These are phyloP conservation scores for Cyberlindnera euphorbiiphila DNA, from an alignment of 805 yeast species.

Conservation along the genomic window DNA sequence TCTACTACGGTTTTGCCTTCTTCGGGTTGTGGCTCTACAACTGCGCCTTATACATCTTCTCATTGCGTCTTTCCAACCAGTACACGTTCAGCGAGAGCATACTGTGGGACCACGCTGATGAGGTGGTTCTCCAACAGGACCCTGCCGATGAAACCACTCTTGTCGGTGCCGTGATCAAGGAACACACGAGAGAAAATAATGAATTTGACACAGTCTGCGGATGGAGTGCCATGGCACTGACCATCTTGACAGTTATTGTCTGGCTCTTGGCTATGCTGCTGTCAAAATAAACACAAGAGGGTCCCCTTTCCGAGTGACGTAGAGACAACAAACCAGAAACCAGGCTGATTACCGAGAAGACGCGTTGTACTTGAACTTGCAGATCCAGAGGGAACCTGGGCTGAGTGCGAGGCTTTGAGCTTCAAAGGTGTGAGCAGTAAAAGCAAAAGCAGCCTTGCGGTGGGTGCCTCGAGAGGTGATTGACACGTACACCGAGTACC, in stretches of 20 bases:
- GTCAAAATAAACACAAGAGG: background rate
- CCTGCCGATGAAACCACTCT: slow-evolving; percentile 13
- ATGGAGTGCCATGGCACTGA: slow-evolving; percentile 20
- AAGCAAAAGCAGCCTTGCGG: no score
- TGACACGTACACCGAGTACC: no score
- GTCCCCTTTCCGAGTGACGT: no score
- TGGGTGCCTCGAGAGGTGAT: no score
- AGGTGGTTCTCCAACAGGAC: slow-evolving; percentile 11
- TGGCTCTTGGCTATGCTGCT: slow-evolving; percentile 5
- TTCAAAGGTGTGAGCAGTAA: no score
- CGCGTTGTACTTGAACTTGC: no score
- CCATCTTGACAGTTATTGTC: slow-evolving; percentile 4
- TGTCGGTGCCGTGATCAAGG: slow-evolving; percentile 11
- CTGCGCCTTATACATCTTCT: slow-evolving; percentile 6
- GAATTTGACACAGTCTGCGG: slow-evolving; percentile 19
- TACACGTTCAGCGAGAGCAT: slow-evolving; percentile 21
- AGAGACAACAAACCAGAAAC: no score
- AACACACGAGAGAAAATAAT: slow-evolving; percentile 11
- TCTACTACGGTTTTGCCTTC: slow-evolving; percentile 21
- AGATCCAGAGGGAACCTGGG: no score
- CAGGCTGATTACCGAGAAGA: no score
- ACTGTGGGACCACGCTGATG: slow-evolving; percentile 13
- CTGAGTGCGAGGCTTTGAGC: no score
- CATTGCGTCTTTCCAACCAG: slow-evolving; percentile 3
- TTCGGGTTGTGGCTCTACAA: slow-evolving; percentile 23